Base-by-base conservation (phyloP, 2,329 filamentous ascomycete genomes). In the Xylaria sp. region DNA sequence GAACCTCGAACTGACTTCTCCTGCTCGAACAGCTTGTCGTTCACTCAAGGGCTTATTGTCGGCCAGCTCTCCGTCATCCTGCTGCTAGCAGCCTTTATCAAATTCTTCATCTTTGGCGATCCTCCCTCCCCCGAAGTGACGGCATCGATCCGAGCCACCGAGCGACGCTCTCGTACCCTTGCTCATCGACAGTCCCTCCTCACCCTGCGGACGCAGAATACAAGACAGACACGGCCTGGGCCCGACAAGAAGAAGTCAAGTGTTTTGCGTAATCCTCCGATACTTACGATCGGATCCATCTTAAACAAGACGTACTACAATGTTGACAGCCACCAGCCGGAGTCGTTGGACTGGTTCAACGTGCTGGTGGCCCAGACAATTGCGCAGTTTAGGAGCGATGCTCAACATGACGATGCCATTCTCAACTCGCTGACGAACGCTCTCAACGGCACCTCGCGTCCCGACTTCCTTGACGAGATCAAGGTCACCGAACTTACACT, bases 51-150 rank as follows among this genome's bases (percentile, higher is more conserved):
- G 32, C 91, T 99, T 74, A 89, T 99, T 57, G 86, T 98, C 36
- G 96, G 96, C 58, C 96, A 99, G 80, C 86, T 99, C 60, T 97
- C 94, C 1, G 92, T 99, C 54, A 93, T 97, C 14, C 84, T 98
- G 27, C 86, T 99, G 47, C 89, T 99, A 69, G 94, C 94, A 72
- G 93, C 92, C 73, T 98, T 99, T 82, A 98, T 99, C 81, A 97
- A 97, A 79, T 99, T 98, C 88, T 99, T 99, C 87, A 98, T 99
- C 78, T 98, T 99, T 78, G 96, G 96, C 75, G 96, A 98, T 78
- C 90, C 93, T 4, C 93, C 94, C 0, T 93, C 92, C 1, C 86
- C 93, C 69, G 94, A 97, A 71, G 89, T 91, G 63, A 93, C 92
- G 21, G 93, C 93, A 12, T 86, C 93, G 7, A 84, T 92, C 51